Conservation (phyloP, 2,329 filamentous ascomycete species). For the Rhynchosporium agropyri region DNA sequence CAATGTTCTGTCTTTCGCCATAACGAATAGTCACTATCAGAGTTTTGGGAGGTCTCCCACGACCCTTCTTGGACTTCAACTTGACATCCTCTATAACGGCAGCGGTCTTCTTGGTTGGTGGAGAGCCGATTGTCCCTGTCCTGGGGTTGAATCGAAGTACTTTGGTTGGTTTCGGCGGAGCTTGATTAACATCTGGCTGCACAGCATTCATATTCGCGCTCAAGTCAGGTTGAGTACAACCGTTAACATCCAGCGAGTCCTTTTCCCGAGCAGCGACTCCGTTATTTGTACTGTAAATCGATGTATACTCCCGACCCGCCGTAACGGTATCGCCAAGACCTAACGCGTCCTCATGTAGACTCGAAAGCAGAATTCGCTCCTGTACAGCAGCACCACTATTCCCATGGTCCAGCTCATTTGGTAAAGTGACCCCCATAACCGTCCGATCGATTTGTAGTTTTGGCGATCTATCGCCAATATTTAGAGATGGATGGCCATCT, state of each 20-base stretch:
- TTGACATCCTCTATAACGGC: constrained; percentile 16
- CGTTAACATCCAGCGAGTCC: no score
- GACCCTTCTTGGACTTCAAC: constrained; percentile 36
- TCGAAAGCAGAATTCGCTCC: background rate
- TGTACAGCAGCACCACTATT: background rate
- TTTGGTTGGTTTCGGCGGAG: constrained; percentile 48
- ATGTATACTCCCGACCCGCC: background rate
- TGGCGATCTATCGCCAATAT: no score
- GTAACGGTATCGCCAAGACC: background rate
- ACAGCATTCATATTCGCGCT: background rate
- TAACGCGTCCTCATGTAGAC: background rate
- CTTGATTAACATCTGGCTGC: background rate
- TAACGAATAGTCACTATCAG: constrained; percentile 63
- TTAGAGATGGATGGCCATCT: no score
- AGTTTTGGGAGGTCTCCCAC: constrained; percentile 45
- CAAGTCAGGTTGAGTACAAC: no score
- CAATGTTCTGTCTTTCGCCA: constrained; percentile 50
- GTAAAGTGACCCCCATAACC: background rate
- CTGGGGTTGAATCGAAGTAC: constrained; percentile 59
- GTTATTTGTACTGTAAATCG: background rate
- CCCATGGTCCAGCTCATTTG: background rate
- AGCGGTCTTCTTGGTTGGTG: constrained; percentile 56
- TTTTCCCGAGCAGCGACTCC: background rate
- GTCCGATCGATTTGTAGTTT: background rate
- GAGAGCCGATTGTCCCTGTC: constrained; percentile 64